phyloP scores from a whole-genome alignment of 345 rosid genomes.

The Salix caprea region DNA sequence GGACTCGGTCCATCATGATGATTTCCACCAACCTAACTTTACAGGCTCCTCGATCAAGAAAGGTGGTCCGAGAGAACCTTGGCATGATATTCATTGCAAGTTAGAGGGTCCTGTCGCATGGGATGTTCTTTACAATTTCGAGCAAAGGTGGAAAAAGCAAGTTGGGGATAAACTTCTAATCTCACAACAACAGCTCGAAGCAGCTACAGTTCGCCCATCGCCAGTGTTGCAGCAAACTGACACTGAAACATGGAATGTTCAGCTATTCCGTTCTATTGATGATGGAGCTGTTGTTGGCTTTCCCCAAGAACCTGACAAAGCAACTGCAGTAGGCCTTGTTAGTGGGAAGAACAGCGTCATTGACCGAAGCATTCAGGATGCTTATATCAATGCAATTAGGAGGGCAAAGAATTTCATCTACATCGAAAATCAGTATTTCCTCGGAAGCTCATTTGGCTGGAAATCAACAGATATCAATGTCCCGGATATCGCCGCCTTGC shows the following conservation, averaged over 20 bases:
- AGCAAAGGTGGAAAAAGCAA: conserved; percentile 83
- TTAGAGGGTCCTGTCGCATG: conserved; percentile 85
- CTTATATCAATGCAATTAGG: conserved; percentile 68
- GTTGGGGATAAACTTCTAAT: conserved; percentile 29
- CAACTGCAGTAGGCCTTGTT: conserved; percentile 43
- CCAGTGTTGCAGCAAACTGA: conserved; percentile 16
- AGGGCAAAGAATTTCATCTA: conserved; percentile 75
- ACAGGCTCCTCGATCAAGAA: conserved; percentile 46
- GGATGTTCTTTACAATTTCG: conserved; percentile 86
- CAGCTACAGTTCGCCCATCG: conserved; percentile 25
- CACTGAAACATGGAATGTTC: conserved; percentile 55
- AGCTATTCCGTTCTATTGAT: conserved; percentile 67
- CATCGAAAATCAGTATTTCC: conserved; percentile 81
- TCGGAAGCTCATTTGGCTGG: conserved; percentile 84
- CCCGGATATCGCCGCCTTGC: conserved; percentile 54
- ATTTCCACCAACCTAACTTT: conserved; percentile 88
- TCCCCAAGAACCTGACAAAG: conserved; percentile 35
- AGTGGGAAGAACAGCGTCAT: conserved; percentile 52
- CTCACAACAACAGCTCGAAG: conserved; percentile 23
- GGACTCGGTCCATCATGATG: conserved; percentile 40
- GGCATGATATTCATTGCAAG: conserved; percentile 92
- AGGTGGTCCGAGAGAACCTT: conserved; percentile 95
- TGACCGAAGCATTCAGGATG: conserved; percentile 80
- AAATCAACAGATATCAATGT: conserved; percentile 35
- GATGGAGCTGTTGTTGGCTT: conserved; percentile 43